Evolutionary conservation across 2,329 filamentous ascomycete species (phyloP), one percentile per base, ranked within the genome.

Genomic region (Penicillium sp.): DNA sequence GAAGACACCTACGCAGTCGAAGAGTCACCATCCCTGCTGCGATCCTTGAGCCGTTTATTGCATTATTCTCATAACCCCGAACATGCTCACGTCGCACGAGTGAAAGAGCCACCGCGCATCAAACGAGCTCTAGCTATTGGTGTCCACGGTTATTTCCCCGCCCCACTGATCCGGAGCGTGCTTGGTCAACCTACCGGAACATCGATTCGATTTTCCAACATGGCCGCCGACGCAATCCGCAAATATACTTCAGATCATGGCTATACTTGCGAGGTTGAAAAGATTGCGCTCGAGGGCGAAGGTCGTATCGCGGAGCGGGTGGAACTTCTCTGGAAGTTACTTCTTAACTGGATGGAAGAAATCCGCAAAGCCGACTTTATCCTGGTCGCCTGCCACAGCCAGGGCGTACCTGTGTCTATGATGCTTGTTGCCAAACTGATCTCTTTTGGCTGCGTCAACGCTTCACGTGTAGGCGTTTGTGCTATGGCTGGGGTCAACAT

Each of bases 121-220:
- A 88, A 82, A 62, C 93, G 86, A 56, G 93, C 93, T 9, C 77
- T 98, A 4, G 90, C 90, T 1, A 95, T 98, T 56, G 93, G 93
- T 35, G 83, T 98, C 1, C 93, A 98, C 66, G 93, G 93, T 0
- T 86, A 95, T 51, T 96, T 97, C 56, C 93, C 93, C 1, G 89
- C 89, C 0, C 82, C 86, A 0, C 81, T 94, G 37, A 77, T 98
- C 33, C 85, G 93, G n/a, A 86, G 85, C 18, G 86, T 98, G 57
- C 84, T 97, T 12, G 93, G 93, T 0, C 91, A 95, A 59, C 93
- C 93, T 0, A 98, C 90, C 0, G 93, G 93, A 5, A 98, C 93
- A 1, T 97, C 91, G 0, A 83, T 97, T 48, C 85, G 90, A 36
- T 98, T 98, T 64, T 89, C 90, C 8, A 91, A 87, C 54, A 85